Evolutionary conservation across 495 filamentous ascomycete species (phyloP).

Genomic region (Hyaloscypha finlandica): DNA sequence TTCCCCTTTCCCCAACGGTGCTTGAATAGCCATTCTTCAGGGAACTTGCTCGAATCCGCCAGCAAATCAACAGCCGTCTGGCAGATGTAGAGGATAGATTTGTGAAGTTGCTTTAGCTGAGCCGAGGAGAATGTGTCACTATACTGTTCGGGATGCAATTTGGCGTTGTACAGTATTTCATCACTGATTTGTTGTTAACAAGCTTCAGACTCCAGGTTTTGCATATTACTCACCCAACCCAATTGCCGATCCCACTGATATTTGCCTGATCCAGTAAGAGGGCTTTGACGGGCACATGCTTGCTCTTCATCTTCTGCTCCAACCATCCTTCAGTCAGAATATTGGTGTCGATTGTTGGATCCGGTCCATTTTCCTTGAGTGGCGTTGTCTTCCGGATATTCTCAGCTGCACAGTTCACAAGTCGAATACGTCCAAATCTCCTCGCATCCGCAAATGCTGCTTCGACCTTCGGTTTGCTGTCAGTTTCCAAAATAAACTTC

Average conservation of each 20-base stretch:
- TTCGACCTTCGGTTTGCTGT: constrained; percentile 57
- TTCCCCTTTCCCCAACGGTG: constrained; percentile 90
- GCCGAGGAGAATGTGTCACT: constrained; percentile 75
- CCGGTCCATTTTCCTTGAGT: constrained; percentile 87
- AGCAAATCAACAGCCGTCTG: constrained; percentile 74
- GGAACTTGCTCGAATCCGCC: constrained; percentile 81
- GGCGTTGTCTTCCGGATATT: constrained; percentile 77
- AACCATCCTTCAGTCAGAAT: constrained; percentile 74
- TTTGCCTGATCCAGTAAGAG: constrained; percentile 85
- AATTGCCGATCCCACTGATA: constrained; percentile 93
- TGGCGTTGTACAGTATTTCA: constrained; percentile 85
- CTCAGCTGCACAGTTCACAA: constrained; percentile 75
- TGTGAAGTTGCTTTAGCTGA: constrained; percentile 71
- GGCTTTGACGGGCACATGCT: constrained; percentile 83
- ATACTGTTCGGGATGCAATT: constrained; percentile 89
- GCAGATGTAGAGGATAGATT: constrained; percentile 77
- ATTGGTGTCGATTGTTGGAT: constrained; percentile 83
- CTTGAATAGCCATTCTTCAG: constrained; percentile 88
- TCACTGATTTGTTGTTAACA: constrained; percentile 53
- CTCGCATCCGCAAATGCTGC: constrained; percentile 84
- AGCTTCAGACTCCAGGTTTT: neutral
- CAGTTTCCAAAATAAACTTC: constrained; percentile 79
- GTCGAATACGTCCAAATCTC: constrained; percentile 72
- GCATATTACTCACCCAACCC: constrained; percentile 65
- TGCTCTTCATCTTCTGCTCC: constrained; percentile 62